phyloP scores from a whole-genome alignment of 169 alveolate species.

The Fabrea salina region DNA sequence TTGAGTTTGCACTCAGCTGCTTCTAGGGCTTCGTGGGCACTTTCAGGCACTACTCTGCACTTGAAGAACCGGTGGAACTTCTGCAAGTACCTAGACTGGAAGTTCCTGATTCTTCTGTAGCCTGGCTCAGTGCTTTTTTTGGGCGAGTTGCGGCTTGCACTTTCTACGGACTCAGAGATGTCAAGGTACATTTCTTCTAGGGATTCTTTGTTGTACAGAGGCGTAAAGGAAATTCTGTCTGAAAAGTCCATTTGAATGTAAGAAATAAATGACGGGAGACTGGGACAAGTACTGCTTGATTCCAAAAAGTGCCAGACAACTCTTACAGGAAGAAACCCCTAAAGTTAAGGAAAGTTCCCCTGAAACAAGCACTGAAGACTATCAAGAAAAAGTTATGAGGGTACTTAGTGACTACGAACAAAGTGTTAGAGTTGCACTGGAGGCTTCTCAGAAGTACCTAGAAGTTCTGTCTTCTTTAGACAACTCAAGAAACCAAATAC shows the following conservation, averaged over 20 bases:
- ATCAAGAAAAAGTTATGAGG: no score
- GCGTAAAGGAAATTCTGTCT: constrained; percentile 15
- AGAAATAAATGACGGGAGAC: no score
- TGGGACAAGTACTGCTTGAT: background rate
- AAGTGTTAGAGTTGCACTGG: no score
- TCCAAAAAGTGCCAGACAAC: background rate
- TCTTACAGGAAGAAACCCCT: background rate
- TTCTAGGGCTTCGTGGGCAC: constrained; percentile 14
- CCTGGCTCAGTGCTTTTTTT: background rate
- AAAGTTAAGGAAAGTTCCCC: no score
- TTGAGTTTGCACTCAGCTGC: constrained; percentile 20
- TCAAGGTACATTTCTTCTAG: constrained; percentile 20
- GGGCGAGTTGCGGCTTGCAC: background rate
- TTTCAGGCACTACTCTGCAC: background rate
- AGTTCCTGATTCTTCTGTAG: background rate
- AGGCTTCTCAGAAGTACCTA: no score
- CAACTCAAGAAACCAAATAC: no score
- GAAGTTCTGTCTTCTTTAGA: no score
- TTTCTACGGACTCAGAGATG: background rate
- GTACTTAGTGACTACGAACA: no score
- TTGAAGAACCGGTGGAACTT: constrained; percentile 28
- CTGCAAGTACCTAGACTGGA: constrained; percentile 27
- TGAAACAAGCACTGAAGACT: no score
- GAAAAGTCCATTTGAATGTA: constrained; percentile 26
- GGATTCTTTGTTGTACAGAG: constrained; percentile 22